Percentiles rank a stretch among this genome's conserved stretches.
Evolutionary conservation across 768 basidiomycete genomes (phyloP).

Genomic region (Leucosporidium scottii): DNA sequence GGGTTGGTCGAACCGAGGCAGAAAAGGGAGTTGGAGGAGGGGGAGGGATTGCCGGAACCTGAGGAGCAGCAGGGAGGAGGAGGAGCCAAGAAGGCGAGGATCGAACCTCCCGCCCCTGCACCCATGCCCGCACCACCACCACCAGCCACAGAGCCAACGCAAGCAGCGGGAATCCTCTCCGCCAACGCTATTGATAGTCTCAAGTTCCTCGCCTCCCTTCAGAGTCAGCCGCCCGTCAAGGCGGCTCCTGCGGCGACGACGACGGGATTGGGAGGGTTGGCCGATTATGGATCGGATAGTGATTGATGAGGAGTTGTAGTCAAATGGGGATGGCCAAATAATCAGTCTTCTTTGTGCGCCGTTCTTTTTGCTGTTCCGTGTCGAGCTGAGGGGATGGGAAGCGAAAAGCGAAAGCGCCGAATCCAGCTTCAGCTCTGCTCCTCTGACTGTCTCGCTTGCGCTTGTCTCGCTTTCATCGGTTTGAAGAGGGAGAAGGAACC

Average conservation of each 20-base stretch:
- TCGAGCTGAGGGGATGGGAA: no score
- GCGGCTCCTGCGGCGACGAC: conserved; percentile 40
- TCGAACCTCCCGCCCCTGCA: conserved; percentile 33
- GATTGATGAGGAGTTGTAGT: conserved; percentile 20
- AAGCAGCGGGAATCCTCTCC: conserved; percentile 57
- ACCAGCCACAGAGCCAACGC: conserved; percentile 23
- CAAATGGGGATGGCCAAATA: no score
- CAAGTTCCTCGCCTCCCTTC: conserved; percentile 83
- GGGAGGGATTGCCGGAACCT: conserved; percentile 37
- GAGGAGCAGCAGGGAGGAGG: conserved; percentile 41
- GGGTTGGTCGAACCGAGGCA: conserved; percentile 26
- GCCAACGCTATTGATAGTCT: conserved; percentile 82
- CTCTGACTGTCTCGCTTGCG: no score
- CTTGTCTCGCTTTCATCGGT: no score
- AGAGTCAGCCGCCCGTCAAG: conserved; percentile 40
- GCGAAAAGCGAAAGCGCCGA: no score
- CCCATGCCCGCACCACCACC: conserved; percentile 40
- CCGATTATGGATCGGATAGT: conserved; percentile 29
- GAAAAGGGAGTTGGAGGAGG: conserved; percentile 19
- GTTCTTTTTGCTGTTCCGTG: no score
- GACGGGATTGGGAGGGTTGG: conserved; percentile 24
- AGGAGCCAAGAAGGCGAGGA: conserved; percentile 41
- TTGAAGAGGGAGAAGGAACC: no score
- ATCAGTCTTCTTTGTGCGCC: no score
- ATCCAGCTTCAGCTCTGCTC: no score